Evolutionary conservation across 2,329 filamentous ascomycete genomes (phyloP), one percentile per base, ranked within the genome.

Genomic region (Septoria linicola): DNA sequence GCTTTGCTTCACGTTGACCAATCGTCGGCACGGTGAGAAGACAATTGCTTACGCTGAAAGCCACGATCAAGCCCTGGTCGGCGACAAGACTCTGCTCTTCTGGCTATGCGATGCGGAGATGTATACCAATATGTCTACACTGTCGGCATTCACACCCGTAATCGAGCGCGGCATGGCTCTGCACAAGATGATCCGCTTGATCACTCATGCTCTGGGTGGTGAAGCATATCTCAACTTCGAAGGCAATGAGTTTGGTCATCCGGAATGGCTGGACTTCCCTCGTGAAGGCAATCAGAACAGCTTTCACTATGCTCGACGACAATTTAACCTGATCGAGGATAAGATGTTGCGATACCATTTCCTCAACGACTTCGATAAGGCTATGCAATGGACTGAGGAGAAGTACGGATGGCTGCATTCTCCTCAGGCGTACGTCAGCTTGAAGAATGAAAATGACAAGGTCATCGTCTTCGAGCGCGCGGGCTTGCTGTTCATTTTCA

Each of bases 181-280:
- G 31, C 93, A 99, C 80, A 99, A 99, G 77, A 87, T 99, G 87
- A 96, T 99, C 65, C 87, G 93, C 11, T 82, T 99, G 13, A 76
- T 99, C 58, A 97, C 93, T 1, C 92, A 99, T 68, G 82, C 80
- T 35, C 81, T 99, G 13, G 93, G 93, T 53, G 93, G 93, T 49
- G 93, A 99, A 72, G 93, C 92, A 32, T 99, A 96, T 67, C 86
- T 99, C 46, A 99, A 97, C 75, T 99, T 99, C 63, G 91, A 96
- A 73, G 93, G 93, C 55, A 99, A 99, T 71, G 93, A 99, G 72
- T 99, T 99, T 66, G 93, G 93, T 0, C 93, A 99, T 68, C 93
- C 93, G 0, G 93, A 99, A 72, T 99, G 93, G 93, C 87, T 99
- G 32, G 93, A 99, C 70, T 99, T 99, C 72, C 93, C 93, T 3